phyloP scores from a whole-genome alignment of 805 yeast species.

The Ogataea pignaliae region DNA sequence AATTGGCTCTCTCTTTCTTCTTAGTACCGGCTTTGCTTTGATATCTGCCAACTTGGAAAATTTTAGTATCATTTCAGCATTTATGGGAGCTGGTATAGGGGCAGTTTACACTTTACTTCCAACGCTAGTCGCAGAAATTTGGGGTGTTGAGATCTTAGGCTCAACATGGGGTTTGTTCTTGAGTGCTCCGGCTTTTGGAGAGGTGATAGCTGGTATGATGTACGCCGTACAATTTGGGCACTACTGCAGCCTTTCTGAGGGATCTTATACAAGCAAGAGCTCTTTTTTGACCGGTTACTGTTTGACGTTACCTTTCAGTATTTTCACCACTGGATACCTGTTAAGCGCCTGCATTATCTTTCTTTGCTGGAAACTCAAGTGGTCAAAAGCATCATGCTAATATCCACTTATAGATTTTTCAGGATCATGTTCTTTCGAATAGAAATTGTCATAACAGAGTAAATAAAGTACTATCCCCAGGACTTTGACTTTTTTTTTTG shows the following conservation, averaged over 20 bases:
- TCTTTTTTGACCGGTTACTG: constrained; percentile 5
- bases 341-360: not conserved
- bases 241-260: constrained; percentile 16
- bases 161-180: constrained; percentile 87
- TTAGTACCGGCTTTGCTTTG: constrained; percentile 9
- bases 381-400: not conserved
- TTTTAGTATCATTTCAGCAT: constrained; percentile 30
- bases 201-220: constrained; percentile 60
- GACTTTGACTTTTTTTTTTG: too few species aligned
- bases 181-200: constrained; percentile 84
- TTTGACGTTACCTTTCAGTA: not conserved
- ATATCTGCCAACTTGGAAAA: constrained; percentile 9
- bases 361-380: not conserved
- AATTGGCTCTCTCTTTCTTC: constrained; percentile 5
- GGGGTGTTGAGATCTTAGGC: constrained; percentile 87
- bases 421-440: too few species aligned
- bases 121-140: constrained; percentile 67
- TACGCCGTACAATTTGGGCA: constrained; percentile 64
- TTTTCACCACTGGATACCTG: not conserved
- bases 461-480: too few species aligned
- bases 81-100: constrained; percentile 75
- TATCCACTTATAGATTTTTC: too few species aligned
- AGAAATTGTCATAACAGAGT: too few species aligned
- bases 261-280: not conserved
- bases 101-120: constrained; percentile 81